Conservation (phyloP, 2,329 filamentous ascomycete species). For the Camptophora hylomeconis region DNA sequence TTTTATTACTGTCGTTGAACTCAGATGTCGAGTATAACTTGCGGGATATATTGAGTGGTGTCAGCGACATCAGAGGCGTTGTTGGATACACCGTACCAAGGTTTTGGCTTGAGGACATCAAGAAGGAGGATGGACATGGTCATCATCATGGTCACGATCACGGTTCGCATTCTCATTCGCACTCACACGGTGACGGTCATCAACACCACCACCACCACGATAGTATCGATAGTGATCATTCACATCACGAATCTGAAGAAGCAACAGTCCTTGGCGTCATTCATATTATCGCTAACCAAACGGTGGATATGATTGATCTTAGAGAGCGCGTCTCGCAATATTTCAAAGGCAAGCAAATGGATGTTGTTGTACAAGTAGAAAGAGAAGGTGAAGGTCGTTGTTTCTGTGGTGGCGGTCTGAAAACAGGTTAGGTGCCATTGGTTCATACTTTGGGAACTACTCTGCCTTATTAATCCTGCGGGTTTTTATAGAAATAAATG, state of each 20-base stretch:
- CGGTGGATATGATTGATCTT: conserved; percentile 69
- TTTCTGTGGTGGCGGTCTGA: too few species aligned
- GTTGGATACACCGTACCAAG: conserved; percentile 74
- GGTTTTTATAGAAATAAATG: too few species aligned
- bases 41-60: conserved; percentile 71
- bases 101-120: conserved; percentile 65
- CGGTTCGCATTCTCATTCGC: conserved; percentile 19
- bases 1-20: conserved; percentile 71
- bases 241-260: conserved; percentile 17
- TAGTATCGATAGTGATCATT: conserved; percentile 20
- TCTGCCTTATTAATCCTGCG: too few species aligned
- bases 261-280: conserved; percentile 64
- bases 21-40: conserved; percentile 77
- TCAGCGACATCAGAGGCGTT: conserved; percentile 71
- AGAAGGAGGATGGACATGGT: conserved; percentile 19
- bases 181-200: conserved; percentile 19
- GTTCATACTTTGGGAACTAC: too few species aligned
- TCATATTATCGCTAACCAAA: conserved; percentile 64
- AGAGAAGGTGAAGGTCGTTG: conserved; percentile 60
- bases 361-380: conserved; percentile 80
- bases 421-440: too few species aligned
- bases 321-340: conserved; percentile 63
- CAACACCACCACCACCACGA: conserved; percentile 12
- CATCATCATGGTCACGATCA: conserved; percentile 22
- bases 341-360: conserved; percentile 56